Base-by-base conservation (phyloP, 2,329 filamentous ascomycete genomes). In the Trichoderma guizhouense region DNA sequence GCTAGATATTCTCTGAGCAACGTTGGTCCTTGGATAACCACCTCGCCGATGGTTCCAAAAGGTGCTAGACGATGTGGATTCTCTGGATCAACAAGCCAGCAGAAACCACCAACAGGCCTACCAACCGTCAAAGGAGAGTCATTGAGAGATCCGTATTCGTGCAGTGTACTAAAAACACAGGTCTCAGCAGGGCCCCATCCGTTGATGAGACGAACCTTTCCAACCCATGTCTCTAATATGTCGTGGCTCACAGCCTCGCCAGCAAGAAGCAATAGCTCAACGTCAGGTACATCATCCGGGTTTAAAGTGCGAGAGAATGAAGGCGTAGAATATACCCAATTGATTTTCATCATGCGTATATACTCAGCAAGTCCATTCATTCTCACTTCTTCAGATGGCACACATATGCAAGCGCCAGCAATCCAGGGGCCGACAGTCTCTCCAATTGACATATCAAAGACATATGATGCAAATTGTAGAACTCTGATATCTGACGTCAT, bases 301-400 rank as follows among this genome's bases (percentile, higher is more conserved):
- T 83, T 24, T 24, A 69, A 30, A 26, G 67, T 60, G n/a, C 72
- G 39, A 28, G 65, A 43, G 69, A 66, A 61, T n/a, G 71, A 67
- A 57, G 70, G 71, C 0, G 72, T 73, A 14, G 53, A 28, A 30
- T 58, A 73, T 1, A 71, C 61, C 70, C 71, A 72, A 34, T 43
- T 73, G 21, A 65, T 60, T 7, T 53, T 28, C 28, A 51, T 60
- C 2, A 8, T 26, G 11, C 30, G 47, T 58, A 73, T 71, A 32
- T 53, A 66, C 7, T 47, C 43, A 34, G 26, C 55, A 7, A 73
- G 55, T 7, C 34, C 51, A 24, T 43, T 70, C 24, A 69, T 43
- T 24, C 71, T 55, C 4, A 32, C 28, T 9, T 71, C 65, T n/a
- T 72, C 70, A 26, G 72, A 73, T 6, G 70, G 71, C 15, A 73